Base-by-base conservation (phyloP, 2,329 filamentous ascomycete species). In the Aspergillus neoniger region DNA sequence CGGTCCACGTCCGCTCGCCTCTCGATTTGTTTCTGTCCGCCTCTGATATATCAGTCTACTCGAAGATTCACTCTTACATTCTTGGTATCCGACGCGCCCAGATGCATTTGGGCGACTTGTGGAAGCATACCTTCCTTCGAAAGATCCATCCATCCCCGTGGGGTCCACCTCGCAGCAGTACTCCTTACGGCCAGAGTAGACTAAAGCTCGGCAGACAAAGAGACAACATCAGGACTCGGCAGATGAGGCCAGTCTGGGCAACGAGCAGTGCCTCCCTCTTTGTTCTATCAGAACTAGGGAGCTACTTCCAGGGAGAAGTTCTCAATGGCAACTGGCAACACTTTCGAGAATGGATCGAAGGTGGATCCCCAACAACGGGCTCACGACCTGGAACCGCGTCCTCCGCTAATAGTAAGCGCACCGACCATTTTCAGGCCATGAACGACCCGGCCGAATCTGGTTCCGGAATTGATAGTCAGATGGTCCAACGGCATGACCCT, bases 281-380 rank as follows among this genome's bases (percentile, higher is more conserved):
- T 77, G 90, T 98, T 67, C 82, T 98, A 3, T 91, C 91, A 0
- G 93, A 97, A 73, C 89, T 91, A 14, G 90, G 94, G 66, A 87
- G 87, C 3, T 98, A 96, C 69, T 87, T 98, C 48, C 94, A 97
- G 74, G 91, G 91, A 1, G 92, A 96, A 71, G 88, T 98, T 6
- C 88, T 97, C 14, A 86, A 88, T 61, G 88, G 88, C 32, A 88
- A 91, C 1, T 97, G 92, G 86, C 85, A 88, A 15, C 87, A 90
- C 55, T 93, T 98, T 67, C 85, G 90, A 56, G 74, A 77, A 14
- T 97, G 93, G 92, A 80, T 96, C 17, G 81, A 82, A 28, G 80
- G 81, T 10, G 79, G 79, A 2, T 73, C 72, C 28, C 60, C 65
- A 17, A 52, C 67, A 19, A 52, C 68, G 47, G 65, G 64, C 7